Conservation (phyloP, 192 early-diverging fungal species). For the Rhizophlyctis rosea region DNA sequence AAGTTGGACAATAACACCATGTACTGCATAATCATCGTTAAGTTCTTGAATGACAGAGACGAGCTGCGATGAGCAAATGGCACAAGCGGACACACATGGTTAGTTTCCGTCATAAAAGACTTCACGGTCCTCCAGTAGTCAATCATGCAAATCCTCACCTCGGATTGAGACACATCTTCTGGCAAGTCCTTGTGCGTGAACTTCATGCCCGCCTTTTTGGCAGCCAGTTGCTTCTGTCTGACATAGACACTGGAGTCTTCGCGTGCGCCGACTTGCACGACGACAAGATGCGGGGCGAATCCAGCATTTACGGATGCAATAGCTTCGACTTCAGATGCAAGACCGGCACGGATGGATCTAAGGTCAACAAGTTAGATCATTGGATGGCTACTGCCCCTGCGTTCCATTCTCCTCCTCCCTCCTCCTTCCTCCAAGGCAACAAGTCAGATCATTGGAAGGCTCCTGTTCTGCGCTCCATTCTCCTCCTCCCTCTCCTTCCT, state of each 20-base stretch:
- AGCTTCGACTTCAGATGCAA: slow-evolving; percentile 65
- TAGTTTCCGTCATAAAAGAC: too few species aligned
- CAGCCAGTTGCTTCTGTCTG: slow-evolving; percentile 88
- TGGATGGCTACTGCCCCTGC: too few species aligned
- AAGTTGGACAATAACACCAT: slow-evolving; percentile 95
- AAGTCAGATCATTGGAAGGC: too few species aligned
- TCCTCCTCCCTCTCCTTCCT: too few species aligned
- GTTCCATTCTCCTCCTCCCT: too few species aligned
- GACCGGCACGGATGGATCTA: slow-evolving; percentile 68
- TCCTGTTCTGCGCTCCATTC: too few species aligned
- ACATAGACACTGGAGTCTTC: slow-evolving; percentile 95
- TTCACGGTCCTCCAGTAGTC: not conserved
- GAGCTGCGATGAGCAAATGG: slow-evolving; percentile 53
- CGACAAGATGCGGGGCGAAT: slow-evolving; percentile 80
- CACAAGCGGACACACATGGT: too few species aligned
- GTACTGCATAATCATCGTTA: slow-evolving; percentile 78
- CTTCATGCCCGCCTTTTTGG: slow-evolving; percentile 78
- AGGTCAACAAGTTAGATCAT: not conserved
- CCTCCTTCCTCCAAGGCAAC: too few species aligned
- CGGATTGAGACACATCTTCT: slow-evolving; percentile 61
- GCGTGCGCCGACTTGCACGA: slow-evolving; percentile 89
- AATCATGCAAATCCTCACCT: too few species aligned
- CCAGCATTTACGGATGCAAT: slow-evolving; percentile 60
- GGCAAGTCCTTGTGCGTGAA: slow-evolving; percentile 69
- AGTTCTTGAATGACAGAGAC: slow-evolving; percentile 63